Evolutionary conservation across 1,284 basidiomycete species (phyloP), one percentile per base, ranked within the genome.

Genomic region (Ustilago xerochloae): DNA sequence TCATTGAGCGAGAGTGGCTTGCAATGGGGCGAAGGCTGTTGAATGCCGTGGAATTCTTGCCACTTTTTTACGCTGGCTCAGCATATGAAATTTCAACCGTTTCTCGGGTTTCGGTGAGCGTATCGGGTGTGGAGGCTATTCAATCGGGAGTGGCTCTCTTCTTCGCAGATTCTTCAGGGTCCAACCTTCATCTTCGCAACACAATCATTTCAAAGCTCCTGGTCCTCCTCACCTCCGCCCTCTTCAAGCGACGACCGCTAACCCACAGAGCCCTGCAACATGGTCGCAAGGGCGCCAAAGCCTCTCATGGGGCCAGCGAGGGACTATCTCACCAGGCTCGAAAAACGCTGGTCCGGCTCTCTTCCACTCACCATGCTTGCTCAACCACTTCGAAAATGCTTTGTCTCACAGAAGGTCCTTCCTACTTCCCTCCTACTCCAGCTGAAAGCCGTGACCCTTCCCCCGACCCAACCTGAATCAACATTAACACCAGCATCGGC

Each of bases 91-190:
- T 49, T 46, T 30, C 7, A 20, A 10, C 3, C 6, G 6, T n/a
- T 32, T 29, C 6, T 55, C 60, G 65, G 65, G 36, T 32, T 24
- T 49, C 65, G 59, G 56, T 3, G 1, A 13, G 0, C 1, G 12
- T 5, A 63, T 69, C 66, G 66, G 66, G 60, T 63, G 66, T 69
- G 66, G 60, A 69, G 60, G 60, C n/a, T 10, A 3, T 6, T 1
- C 1, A 68, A 63, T 59, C 59, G 65, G 65, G 1, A 1, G 8
- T 22, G 12, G n/a, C 24, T 13, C 24, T 43, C n/a, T n/a, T n/a
- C n/a, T n/a, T n/a, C n/a, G n/a, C 8, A 16, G 30, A 57, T 57
- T 54, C n/a, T n/a, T 62, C 50, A 68, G 60, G 65, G 65, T 68
- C 55, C 65, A 55, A 39, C 29, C 26, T 20, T 26, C 52, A 32